These are phyloP conservation scores for Kondoa subrosea DNA, from an alignment of 768 basidiomycete genomes.

Conservation along the genomic window DNA sequence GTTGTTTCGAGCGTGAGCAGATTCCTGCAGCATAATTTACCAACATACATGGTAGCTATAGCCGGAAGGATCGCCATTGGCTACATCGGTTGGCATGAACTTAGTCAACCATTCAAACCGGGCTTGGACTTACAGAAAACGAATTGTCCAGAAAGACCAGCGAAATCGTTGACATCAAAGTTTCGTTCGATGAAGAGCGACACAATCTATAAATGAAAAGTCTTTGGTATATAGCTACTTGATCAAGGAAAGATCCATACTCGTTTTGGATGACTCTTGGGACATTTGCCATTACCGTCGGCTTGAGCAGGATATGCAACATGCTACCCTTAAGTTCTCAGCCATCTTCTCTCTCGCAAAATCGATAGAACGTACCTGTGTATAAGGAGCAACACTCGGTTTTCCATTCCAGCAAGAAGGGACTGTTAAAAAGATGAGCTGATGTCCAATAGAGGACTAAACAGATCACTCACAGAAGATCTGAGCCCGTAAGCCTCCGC, in stretches of 20 bases:
- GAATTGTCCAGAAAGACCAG: neutral
- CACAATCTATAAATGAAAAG: too few relatives aligned
- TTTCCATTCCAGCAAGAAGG: neutral
- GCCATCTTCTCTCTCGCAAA: too few relatives aligned
- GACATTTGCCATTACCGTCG: constrained; percentile 8
- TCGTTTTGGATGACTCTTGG: neutral
- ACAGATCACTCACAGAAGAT: neutral
- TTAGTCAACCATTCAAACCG: neutral
- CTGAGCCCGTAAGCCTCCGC: neutral
- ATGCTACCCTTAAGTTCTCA: neutral
- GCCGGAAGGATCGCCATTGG: neutral
- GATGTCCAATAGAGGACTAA: neutral
- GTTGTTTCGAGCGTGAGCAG: too few relatives aligned
- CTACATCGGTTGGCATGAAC: too few relatives aligned
- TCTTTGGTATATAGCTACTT: too few relatives aligned
- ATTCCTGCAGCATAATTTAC: too few relatives aligned
- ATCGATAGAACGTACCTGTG: too few relatives aligned
- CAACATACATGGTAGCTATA: neutral
- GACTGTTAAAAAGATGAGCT: neutral
- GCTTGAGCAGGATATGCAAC: neutral
- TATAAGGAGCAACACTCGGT: neutral
- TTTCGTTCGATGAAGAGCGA: neutral
- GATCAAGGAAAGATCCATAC: neutral
- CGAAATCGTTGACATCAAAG: neutral
- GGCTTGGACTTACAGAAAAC: neutral